Evolutionary conservation across 2,329 filamentous ascomycete species (phyloP).

Genomic region (Colletotrichum spinosum): DNA sequence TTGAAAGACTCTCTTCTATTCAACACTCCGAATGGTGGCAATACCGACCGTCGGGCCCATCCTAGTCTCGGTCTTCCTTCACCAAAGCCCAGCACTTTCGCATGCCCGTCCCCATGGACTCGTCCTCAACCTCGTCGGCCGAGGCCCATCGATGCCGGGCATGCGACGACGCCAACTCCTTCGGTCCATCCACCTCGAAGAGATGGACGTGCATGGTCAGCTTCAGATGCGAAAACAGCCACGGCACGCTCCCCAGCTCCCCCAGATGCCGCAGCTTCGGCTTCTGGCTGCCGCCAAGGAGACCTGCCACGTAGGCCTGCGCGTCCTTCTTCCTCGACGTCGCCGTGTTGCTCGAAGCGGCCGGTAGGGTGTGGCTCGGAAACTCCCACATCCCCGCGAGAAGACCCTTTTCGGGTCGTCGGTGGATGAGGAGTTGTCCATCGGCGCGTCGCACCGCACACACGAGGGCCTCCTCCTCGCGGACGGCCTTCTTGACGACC

Average conservation of each 20-base stretch:
- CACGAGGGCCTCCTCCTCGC: constrained; percentile 64
- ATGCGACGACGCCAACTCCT: constrained; percentile 10
- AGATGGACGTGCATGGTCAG: constrained; percentile 68
- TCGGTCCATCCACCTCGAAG: constrained; percentile 51
- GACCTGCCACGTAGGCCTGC: constrained; percentile 44
- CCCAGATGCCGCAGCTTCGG: constrained; percentile 45
- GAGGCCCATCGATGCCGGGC: constrained; percentile 51
- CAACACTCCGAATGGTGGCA: too few relatives aligned
- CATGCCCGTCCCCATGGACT: constrained; percentile 71
- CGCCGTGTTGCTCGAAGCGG: constrained; percentile 42
- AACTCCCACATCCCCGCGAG: constrained; percentile 69
- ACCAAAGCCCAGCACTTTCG: constrained; percentile 66
- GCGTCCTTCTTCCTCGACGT: constrained; percentile 52
- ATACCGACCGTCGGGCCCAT: not conserved
- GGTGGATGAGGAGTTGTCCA: constrained; percentile 59
- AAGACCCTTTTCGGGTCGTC: constrained; percentile 64
- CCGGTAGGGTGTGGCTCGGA: constrained; percentile 56
- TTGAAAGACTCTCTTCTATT: too few relatives aligned
- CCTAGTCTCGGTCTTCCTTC: constrained; percentile 39
- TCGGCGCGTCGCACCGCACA: constrained; percentile 61
- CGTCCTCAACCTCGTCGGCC: constrained; percentile 54
- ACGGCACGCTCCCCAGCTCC: constrained; percentile 65
- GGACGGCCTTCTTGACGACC: constrained; percentile 62
- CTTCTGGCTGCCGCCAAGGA: constrained; percentile 40
- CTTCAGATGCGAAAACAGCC: constrained; percentile 68